Conservation (phyloP, 2,329 filamentous ascomycete species). For the Fusarium tanahbumbuense region DNA sequence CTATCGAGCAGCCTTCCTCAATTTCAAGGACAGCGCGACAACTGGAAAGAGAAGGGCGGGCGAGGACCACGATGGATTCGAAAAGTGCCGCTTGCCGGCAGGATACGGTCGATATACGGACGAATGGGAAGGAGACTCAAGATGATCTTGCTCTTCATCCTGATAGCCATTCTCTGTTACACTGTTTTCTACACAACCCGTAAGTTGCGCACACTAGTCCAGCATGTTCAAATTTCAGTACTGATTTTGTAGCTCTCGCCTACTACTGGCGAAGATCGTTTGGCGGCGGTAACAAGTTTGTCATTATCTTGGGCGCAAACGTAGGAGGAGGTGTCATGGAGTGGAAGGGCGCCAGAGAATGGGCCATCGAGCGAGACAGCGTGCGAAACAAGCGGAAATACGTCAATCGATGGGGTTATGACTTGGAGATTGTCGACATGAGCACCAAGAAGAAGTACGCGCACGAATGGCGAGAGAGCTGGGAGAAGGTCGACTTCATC, state of each 20-base stretch:
- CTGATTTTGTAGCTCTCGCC: constrained; percentile 49
- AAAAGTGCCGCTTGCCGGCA: constrained; percentile 60
- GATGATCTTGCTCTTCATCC: constrained; percentile 68
- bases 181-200: constrained; percentile 78
- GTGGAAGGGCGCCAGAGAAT: constrained; percentile 97
- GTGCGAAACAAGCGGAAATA: constrained; percentile 95
- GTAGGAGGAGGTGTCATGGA: constrained; percentile 98
- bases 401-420: constrained; percentile 88
- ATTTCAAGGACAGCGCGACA: constrained; percentile 71
- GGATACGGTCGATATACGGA: constrained; percentile 58
- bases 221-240: neutral
- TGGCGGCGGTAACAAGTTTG: constrained; percentile 89
- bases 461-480: constrained; percentile 98
- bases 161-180: constrained; percentile 75
- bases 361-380: constrained; percentile 97
- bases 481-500: constrained; percentile 98
- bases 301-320: constrained; percentile 93
- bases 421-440: constrained; percentile 97
- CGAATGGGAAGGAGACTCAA: constrained; percentile 74
- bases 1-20: constrained; percentile 83
- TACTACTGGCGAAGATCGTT: constrained; percentile 77
- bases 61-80: constrained; percentile 67
- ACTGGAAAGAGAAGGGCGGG: constrained; percentile 81
- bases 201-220: constrained; percentile 61
- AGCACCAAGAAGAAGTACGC: constrained; percentile 98